Base-by-base conservation (phyloP, 179 eudicot genomes). In the Gypsophila paniculata region DNA sequence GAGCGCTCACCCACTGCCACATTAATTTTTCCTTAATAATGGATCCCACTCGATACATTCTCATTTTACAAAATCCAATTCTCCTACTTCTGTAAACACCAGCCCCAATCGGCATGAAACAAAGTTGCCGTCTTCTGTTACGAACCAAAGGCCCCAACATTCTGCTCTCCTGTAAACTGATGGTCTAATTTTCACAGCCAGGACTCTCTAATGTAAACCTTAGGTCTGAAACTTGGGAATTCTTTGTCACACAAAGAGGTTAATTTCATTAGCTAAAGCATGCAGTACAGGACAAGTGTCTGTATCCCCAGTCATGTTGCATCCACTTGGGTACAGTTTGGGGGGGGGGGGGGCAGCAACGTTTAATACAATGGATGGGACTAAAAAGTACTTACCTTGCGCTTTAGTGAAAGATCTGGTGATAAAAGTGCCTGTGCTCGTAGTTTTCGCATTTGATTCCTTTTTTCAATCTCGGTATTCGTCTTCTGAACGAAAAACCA, bases 351-450 rank as follows among this genome's bases (percentile, higher is more conserved):
- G 67, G 26, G 68, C 17, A 32, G 52, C 60, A 3, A 4, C 44
- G 29, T 68, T 29, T n/a, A 49, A 26, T 23, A 68, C 9, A 22
- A n/a, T n/a, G n/a, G 52, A 46, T 66, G 51, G 39, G 52, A 64
- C 68, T 38, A 64, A 29, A 29, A 66, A 60, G 32, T 61, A 49
- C 77, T 42, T 78, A 94, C 99, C 99, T 91, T 94, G 72, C 89
- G 90, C 81, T 87, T 86, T 36, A 91, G 80, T 71, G 97, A 83
- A 74, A 82, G 69, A 85, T 90, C 91, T n/a, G 97, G 99, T 42
- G 72, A 70, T 79, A 87, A 90, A 75, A 94, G 92, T 48, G 90
- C 93, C 71, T 51, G 82, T 69, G 96, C 91, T 67, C 86, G 74
- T 63, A 76, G 77, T 74, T 80, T 85, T 76, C 99, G 87, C 22